These are phyloP conservation scores for Lachancea fermentati DNA, from an alignment of 805 yeast species.

Conservation along the genomic window DNA sequence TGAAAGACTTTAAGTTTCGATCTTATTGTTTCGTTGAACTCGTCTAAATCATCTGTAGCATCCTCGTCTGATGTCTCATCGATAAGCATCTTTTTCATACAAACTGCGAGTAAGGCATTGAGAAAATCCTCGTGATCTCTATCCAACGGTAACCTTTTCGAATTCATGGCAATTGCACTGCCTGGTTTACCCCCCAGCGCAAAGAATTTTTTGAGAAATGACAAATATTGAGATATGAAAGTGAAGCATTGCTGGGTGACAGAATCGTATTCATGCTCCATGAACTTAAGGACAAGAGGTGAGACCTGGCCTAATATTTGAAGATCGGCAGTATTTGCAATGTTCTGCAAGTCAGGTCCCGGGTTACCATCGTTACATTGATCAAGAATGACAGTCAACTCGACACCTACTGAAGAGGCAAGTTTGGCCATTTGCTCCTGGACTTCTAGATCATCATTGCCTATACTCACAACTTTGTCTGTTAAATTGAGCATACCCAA, in stretches of 20 bases:
- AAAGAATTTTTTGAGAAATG: slow-evolving; percentile 56
- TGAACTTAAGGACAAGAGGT: slow-evolving; percentile 66
- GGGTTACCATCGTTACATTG: slow-evolving; percentile 36
- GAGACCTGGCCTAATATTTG: slow-evolving; percentile 52
- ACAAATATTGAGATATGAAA: slow-evolving; percentile 66
- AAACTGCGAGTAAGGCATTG: slow-evolving; percentile 56
- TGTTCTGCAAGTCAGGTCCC: slow-evolving; percentile 32
- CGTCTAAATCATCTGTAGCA: slow-evolving; percentile 68
- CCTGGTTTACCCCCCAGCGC: slow-evolving; percentile 37
- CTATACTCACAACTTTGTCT: slow-evolving; percentile 35
- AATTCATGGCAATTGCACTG: slow-evolving; percentile 34
- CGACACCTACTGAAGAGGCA: slow-evolving; percentile 67
- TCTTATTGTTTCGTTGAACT: slow-evolving; percentile 71
- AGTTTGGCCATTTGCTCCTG: slow-evolving; percentile 72
- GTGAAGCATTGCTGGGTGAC: slow-evolving; percentile 79
- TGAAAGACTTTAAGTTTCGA: slow-evolving; percentile 69
- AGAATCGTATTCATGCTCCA: slow-evolving; percentile 84
- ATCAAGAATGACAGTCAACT: slow-evolving; percentile 65
- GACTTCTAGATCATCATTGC: slow-evolving; percentile 52
- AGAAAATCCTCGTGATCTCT: slow-evolving; percentile 46
- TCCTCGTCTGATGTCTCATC: slow-evolving; percentile 73
- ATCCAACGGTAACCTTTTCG: slow-evolving; percentile 32
- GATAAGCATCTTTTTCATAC: slow-evolving; percentile 72
- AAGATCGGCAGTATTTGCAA: slow-evolving; percentile 37
- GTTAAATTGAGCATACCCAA: slow-evolving; percentile 65